Evolutionary conservation across 345 rosid species (phyloP), one percentile per base, ranked within the genome.

Genomic region (Syzygium grande): DNA sequence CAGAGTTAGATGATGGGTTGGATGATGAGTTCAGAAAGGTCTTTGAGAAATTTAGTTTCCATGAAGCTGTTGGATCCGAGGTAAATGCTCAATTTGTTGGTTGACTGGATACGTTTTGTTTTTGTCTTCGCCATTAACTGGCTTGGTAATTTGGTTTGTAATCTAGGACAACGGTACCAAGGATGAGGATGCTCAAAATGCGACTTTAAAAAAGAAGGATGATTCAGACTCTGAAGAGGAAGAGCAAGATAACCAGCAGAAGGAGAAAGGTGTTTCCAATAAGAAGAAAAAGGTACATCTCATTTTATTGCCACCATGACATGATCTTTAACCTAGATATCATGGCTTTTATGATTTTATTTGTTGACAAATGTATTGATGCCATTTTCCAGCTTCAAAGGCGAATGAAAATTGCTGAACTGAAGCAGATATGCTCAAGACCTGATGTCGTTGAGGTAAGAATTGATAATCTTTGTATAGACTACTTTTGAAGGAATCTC

Each of bases 371-470:
- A 17, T 21, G 55, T 19, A 41, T 41, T 86, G 46, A 49, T 7
- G 87, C 46, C 46, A 63, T 84, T 89, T 89, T 55, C 63, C 96
- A 98, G 99, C 98, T 95, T 86, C 93, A 94, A 91, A 91, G 99
- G 59, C 92, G 98, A 88, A 97, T 98, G 99, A 98, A 97, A 89
- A 94, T 97, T 93, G 98, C 98, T 87, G 95, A 95, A 90, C 92
- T 98, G 65, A 98, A 98, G 91, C 98, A 97, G 90, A 96, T 96
- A 22, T 96, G 98, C 87, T 91, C 99, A 25, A 96, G 99, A 93
- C 99, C 99, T 88, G 99, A 97, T 97, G 99, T 97, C 43, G 99
- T 98, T 84, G 99, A 97, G 98, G 99, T 98, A 92, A 53, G 89
- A 52, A 59, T 87, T 49, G 78, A 38, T 88, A 17, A 25, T 79